Evolutionary conservation across 2,329 filamentous ascomycete genomes (phyloP), one percentile per base, ranked within the genome.

Genomic region (Alternaria arbusti): DNA sequence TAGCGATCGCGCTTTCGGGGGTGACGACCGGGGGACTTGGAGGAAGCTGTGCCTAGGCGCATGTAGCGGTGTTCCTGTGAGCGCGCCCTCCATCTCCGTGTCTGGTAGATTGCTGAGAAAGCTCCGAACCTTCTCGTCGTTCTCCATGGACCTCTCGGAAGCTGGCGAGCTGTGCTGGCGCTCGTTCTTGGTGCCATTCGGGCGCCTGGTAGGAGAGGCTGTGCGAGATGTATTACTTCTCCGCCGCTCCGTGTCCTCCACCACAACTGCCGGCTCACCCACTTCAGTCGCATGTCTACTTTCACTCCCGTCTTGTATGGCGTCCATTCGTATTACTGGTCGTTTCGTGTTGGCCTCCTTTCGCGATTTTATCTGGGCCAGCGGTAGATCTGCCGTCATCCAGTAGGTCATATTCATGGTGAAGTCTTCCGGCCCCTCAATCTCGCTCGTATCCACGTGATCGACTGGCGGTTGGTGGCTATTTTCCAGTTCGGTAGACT

Each of bases 351-450:
- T 70, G 10, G 73, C 66, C 44, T 78, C 76, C 49, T 79, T 78
- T 26, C 75, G 69, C 55, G 76, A 77, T 57, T 73, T 74, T 54
- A 76, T 74, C 23, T 75, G 69, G 15, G 71, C 59, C 57, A 70
- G 57, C 40, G 74, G 72, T 36, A 79, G 67, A 55, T 78, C 74
- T 25, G 77, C 70, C 3, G 77, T 77, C 79, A 82, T 82, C 78
- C 78, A 82, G 65, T 78, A 80, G 32, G 79, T 80, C 78, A 82
- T 79, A 66, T 82, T 82, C 74, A 79, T 76, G 7, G 80, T 82
- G 63, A 82, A 82, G 66, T 82, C 80, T 52, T 78, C 79, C 3
- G 80, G 80, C 7, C 80, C 80, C 46, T 80, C 79, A 25, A 82
- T 77, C 13, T 82, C 79, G 65, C 79, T 80, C 43, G 75, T 80